A percentile compares a stretch with the other conserved stretches of the same genome.
Conservation (phyloP, 306 rosid species). For the Lathyrus sativus region DNA sequence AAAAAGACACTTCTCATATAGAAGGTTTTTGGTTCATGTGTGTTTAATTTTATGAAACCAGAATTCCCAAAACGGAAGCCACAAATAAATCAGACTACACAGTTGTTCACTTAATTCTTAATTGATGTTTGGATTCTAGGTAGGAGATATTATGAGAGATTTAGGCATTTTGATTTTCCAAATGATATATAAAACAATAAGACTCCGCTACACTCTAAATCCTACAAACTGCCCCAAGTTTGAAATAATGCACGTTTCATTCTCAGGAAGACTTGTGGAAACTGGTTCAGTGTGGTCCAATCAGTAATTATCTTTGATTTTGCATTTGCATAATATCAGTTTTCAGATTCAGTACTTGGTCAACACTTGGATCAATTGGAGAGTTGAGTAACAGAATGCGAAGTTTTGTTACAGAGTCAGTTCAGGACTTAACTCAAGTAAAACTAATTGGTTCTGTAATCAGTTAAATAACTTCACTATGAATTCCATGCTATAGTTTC, state of each 20-base stretch:
- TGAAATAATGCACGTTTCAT: conserved; percentile 24
- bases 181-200: neutral
- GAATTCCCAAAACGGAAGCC: conserved; percentile 14
- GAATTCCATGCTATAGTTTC: neutral
- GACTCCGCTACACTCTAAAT: neutral
- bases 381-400: neutral
- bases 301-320: conserved; percentile 21
- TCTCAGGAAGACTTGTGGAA: conserved; percentile 8
- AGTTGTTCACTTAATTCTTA: neutral
- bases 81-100: conserved; percentile 10
- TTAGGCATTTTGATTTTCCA: conserved; percentile 26
- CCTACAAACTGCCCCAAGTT: conserved; percentile 29
- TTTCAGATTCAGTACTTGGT: neutral
- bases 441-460: neutral
- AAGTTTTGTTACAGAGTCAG: neutral
- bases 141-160: conserved; percentile 3
- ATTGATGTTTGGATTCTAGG: conserved; percentile 1
- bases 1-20: neutral
- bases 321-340: conserved; percentile 14
- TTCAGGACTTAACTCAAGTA: conserved; percentile 1
- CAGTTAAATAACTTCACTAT: conserved; percentile 2
- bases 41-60: conserved; percentile 11
- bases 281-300: conserved; percentile 13
- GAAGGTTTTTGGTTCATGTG: neutral
- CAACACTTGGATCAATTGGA: neutral